Evolutionary conservation across 2,329 filamentous ascomycete genomes (phyloP), one percentile per base, ranked within the genome.

Genomic region (Monosporascus sp.): DNA sequence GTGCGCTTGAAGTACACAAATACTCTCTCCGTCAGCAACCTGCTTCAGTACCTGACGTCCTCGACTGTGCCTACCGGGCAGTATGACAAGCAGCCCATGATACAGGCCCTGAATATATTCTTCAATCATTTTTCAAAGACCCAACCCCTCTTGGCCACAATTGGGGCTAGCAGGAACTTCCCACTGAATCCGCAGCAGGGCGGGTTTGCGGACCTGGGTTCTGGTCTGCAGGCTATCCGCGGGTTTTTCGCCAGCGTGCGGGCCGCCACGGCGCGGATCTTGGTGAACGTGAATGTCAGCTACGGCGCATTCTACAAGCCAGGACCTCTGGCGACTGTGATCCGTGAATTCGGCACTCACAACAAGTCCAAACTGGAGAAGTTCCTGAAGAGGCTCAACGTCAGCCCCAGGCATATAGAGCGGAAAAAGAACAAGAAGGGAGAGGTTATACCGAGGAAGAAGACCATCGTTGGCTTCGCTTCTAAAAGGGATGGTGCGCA

Each of bases 371-470:
- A 43, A 14, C 55, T 74, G 11, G 65, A 68, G 6, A 59, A 53
- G n/a, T 76, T 78, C 51, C 53, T 78, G 5, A 68, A 69, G 22
- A 55, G 64, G 5, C 52, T 76, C 2, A 67, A 66, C 5, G 58
- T 78, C 6, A 65, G 65, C 41, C 72, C 70, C 0, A 72, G 68
- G 2, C 75, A 77, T 50, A 62, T 76, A 1, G 60, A 58, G 3
- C 64, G 66, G 14, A 68, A 54, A 40, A 69, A 64, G 37, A 68
- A 68, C 54, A 70, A 49, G 26, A 17, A 19, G 4, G 65, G 66
- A 7, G 63, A 69, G 50, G 56, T 63, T 1, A 68, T 75, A n/a
- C 56, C 57, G 2, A 68, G 71, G 27, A 52, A 69, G 40, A 76
- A 73, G 57, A 68, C 66, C 5, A 72, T 78, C 9, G 53, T 52